Evolutionary conservation across 768 basidiomycete genomes (phyloP).

Genomic region (Suillus lakei): DNA sequence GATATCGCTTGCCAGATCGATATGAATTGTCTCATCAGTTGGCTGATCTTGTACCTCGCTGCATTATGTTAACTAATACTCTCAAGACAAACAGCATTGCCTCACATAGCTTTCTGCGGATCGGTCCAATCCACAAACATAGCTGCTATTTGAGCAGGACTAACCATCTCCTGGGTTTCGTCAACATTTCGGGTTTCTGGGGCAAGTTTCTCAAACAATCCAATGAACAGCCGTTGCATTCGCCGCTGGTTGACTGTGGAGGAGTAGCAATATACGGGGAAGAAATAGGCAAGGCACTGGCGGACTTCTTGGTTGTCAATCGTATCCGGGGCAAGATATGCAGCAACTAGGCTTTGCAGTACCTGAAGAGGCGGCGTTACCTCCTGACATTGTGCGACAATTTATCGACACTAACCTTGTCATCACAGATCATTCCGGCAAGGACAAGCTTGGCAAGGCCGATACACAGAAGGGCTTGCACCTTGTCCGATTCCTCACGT

Average conservation of each 20-base stretch:
- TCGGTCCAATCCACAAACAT: conserved; percentile 91
- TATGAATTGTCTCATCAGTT: conserved; percentile 49
- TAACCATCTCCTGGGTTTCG: conserved; percentile 75
- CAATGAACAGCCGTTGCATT: conserved; percentile 75
- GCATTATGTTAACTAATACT: background rate
- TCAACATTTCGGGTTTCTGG: conserved; percentile 66
- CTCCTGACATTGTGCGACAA: conserved; percentile 3
- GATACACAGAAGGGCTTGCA: conserved; percentile 73
- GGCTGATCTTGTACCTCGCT: conserved; percentile 48
- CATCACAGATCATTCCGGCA: conserved; percentile 74
- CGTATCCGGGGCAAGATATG: conserved; percentile 83
- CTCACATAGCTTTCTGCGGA: conserved; percentile 69
- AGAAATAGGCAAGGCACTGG: conserved; percentile 87
- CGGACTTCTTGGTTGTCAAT: conserved; percentile 80
- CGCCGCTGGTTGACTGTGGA: conserved; percentile 70
- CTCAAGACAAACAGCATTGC: conserved; percentile 24
- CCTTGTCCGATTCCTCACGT: conserved; percentile 60
- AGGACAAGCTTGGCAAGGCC: conserved; percentile 89
- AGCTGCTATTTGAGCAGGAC: conserved; percentile 72
- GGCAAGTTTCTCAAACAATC: conserved; percentile 65
- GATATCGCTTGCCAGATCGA: conserved; percentile 60
- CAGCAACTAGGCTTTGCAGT: conserved; percentile 51
- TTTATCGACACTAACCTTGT: conserved; percentile 51
- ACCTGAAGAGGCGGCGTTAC: conserved; percentile 36
- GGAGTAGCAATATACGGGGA: conserved; percentile 87